Conservation (phyloP, 495 filamentous ascomycete genomes). For the Podospora australis region DNA sequence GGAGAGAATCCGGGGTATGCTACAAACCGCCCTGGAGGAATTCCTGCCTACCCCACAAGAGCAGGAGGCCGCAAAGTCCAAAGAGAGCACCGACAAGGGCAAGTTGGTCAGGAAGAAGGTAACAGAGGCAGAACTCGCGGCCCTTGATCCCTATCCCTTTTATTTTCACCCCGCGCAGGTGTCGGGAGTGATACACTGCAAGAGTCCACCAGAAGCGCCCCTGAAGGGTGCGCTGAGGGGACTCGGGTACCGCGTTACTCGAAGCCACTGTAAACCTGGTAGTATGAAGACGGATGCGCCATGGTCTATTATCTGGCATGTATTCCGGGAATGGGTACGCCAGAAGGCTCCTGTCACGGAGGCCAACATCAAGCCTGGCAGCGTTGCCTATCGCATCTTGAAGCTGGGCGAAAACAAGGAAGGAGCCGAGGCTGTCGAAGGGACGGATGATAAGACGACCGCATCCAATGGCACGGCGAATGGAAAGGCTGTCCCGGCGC, state of each 20-base stretch:
- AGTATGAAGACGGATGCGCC: constrained; percentile 86
- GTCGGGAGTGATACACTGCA: constrained; percentile 66
- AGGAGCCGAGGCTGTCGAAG: constrained; percentile 4
- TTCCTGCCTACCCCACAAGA: constrained; percentile 31
- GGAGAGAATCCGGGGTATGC: constrained; percentile 81
- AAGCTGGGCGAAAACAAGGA: constrained; percentile 26
- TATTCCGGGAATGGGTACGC: constrained; percentile 85
- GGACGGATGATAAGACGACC: constrained; percentile 14
- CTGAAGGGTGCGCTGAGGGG: constrained; percentile 73
- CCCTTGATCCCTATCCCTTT: constrained; percentile 69
- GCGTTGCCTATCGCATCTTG: constrained; percentile 60
- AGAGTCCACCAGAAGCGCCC: constrained; percentile 62
- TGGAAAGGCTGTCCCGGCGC: constrained; percentile 18
- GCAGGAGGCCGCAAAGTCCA: constrained; percentile 2
- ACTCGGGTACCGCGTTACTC: constrained; percentile 71
- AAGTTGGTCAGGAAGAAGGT: constrained; percentile 25
- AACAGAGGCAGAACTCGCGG: constrained; percentile 46
- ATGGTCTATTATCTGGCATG: constrained; percentile 83
- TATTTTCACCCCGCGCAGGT: constrained; percentile 72
- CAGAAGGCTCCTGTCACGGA: constrained; percentile 71
- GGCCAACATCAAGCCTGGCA: constrained; percentile 57
- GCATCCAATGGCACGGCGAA: constrained; percentile 11
- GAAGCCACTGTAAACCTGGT: constrained; percentile 83
- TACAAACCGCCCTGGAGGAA: constrained; percentile 80
- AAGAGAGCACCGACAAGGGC: constrained; percentile 11